Evolutionary conservation across 2,329 filamentous ascomycete genomes (phyloP), one percentile per base, ranked within the genome.

Genomic region (Ceratocystis huliohia): DNA sequence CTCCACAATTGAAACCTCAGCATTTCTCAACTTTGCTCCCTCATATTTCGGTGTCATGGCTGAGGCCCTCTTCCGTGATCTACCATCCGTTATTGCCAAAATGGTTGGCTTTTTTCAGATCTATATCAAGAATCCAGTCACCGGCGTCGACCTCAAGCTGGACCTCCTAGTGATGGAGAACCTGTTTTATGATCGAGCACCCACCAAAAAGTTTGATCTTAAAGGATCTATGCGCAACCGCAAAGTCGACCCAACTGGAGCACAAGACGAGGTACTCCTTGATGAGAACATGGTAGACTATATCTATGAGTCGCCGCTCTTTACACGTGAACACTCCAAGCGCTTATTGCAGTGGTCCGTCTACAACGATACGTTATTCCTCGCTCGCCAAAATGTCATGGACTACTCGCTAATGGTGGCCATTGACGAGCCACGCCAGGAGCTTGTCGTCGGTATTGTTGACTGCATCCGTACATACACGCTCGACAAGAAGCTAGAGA

Each of bases 221-320:
- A 99, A 99, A 74, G 94, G 94, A 1, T 96, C 91, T 7, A 99
- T 99, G 94, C 87, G 94, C 61, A 99, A 99, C 76, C 90, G 94
- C 72, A 96, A 96, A 74, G 96, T 97, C 59, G 88, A 97, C 73
- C 91, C 88, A 33, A 99, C 94, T 0, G 95, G 94, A 64, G 91
- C 97, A 76, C 89, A 93, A 70, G 94, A 97, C 71, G 94, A 99
- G 76, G 94, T 99, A 2, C 83, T 99, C 2, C 82, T 99, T 0
- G 94, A 99, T 73, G 95, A 99, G 74, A 99, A 99, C 76, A 94
- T 99, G 82, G 94, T 99, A 8, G 95, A 99, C 74, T 97, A 96
- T 74, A 97, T 99, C 69, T 99, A 96, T 72, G 94, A 99, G 74
- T 95, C 90, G 1, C 95, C 94, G 0, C 82, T 99, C 17, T 99